Percentiles rank a stretch among this genome's conserved stretches.
Evolutionary conservation across 257 asterid genomes (phyloP).

Genomic region (Ilex asprella): DNA sequence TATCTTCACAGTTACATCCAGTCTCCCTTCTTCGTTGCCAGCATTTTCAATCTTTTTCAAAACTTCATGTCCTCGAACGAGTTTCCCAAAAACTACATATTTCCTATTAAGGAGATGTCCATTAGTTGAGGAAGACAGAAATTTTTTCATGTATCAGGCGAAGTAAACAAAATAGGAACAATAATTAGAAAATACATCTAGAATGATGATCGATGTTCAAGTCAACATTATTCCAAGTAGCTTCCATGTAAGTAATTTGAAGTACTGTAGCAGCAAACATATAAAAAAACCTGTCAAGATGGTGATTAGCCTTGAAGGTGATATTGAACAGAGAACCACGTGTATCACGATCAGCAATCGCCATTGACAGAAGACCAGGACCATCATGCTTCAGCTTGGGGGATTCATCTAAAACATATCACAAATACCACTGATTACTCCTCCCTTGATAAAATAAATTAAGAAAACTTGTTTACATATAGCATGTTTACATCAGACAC

Average conservation of each 20-base stretch:
- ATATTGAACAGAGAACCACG: constrained; percentile 81
- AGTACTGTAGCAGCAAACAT: background rate
- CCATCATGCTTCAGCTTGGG: constrained; percentile 79
- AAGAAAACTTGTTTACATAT: no score
- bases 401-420: constrained; percentile 58
- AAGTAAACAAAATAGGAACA: background rate
- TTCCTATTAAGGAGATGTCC: constrained; percentile 49
- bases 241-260: background rate
- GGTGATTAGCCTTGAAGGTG: constrained; percentile 87
- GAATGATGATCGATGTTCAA: background rate
- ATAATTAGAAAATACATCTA: background rate
- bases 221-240: background rate
- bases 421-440: constrained; percentile 17
- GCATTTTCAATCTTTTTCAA: constrained; percentile 83
- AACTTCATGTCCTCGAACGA: constrained; percentile 72
- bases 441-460: no score
- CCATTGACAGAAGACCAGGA: constrained; percentile 89
- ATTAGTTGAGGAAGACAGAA: background rate
- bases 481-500: no score
- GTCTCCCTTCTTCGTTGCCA: constrained; percentile 80
- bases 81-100: constrained; percentile 78
- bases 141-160: background rate
- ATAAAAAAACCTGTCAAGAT: constrained; percentile 72
- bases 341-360: constrained; percentile 78
- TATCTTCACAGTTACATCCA: constrained; percentile 83